These are phyloP conservation scores for Chrysopogon serrulatus DNA, from an alignment of 176 grass and related monocot species.

Conservation along the genomic window DNA sequence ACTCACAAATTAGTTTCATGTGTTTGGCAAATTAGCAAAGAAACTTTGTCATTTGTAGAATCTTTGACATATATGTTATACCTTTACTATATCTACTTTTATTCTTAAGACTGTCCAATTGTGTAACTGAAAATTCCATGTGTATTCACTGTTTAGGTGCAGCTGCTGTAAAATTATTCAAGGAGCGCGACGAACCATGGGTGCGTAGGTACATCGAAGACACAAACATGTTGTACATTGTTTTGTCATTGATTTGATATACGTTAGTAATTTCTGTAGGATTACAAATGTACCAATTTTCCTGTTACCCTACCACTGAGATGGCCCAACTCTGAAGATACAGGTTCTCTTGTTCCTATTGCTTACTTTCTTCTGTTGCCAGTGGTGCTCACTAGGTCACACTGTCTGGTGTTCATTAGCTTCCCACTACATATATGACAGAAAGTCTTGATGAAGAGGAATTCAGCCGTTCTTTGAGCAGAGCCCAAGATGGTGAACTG, in stretches of 20 bases:
- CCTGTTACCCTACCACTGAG: slow-evolving; percentile 45
- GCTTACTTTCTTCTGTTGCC: slow-evolving; percentile 2
- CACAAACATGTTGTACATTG: neutral
- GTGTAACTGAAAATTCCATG: neutral
- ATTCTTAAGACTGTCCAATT: neutral
- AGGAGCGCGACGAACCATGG: slow-evolving; percentile 32
- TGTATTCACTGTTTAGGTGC: neutral
- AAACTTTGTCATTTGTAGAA: neutral
- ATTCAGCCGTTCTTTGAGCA: slow-evolving; percentile 32
- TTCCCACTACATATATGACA: neutral
- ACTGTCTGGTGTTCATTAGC: neutral
- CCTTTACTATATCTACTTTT: neutral
- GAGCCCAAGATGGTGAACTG: slow-evolving; percentile 25
- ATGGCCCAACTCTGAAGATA: slow-evolving; percentile 32
- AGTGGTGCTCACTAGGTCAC: neutral
- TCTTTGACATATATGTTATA: neutral
- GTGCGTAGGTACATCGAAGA: slow-evolving; percentile 10
- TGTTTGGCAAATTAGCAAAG: neutral
- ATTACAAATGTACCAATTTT: slow-evolving; percentile 34
- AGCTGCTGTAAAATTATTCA: slow-evolving; percentile 24
- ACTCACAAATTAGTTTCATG: neutral
- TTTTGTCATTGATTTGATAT: neutral
- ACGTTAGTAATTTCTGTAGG: slow-evolving; percentile 23
- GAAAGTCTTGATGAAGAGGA: slow-evolving; percentile 45
- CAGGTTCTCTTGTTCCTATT: slow-evolving; percentile 36